A percentile compares a stretch with the other conserved stretches of the same genome.
These are phyloP conservation scores for Lepraria neglecta DNA, from an alignment of 495 filamentous ascomycete genomes.

Conservation along the genomic window DNA sequence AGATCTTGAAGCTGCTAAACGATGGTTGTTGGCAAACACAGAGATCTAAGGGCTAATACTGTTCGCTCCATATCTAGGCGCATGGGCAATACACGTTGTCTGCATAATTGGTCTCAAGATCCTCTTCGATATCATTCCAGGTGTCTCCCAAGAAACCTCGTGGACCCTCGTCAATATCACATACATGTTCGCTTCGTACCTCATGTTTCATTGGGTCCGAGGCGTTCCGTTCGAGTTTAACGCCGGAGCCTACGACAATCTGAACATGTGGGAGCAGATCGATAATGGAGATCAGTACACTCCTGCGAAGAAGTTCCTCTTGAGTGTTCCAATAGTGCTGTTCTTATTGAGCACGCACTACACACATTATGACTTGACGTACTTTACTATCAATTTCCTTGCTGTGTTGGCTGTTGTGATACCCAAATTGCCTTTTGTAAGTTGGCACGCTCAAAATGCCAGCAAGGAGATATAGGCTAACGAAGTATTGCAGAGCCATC, in stretches of 20 bases:
- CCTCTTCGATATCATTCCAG: conserved; percentile 89
- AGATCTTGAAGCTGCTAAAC: too few species aligned
- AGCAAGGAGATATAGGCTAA: conserved; percentile 25
- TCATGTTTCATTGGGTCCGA: conserved; percentile 99
- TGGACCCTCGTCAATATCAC: conserved; percentile 98
- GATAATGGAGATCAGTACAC: conserved; percentile 99
- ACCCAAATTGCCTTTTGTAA: conserved; percentile 88
- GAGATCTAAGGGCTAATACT: not conserved
- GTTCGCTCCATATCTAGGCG: conserved; percentile 50
- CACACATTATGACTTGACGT: conserved; percentile 92
- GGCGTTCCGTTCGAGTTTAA: conserved; percentile 99
- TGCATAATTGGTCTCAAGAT: conserved; percentile 86
- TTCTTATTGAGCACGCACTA: conserved; percentile 98
- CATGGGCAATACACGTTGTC: conserved; percentile 95
- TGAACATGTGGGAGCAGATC: conserved; percentile 99
- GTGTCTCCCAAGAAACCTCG: conserved; percentile 91
- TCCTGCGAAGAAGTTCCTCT: conserved; percentile 93
- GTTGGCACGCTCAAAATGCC: conserved; percentile 31
- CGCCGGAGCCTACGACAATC: conserved; percentile 95
- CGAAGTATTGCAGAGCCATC: conserved; percentile 53
- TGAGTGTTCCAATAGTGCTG: conserved; percentile 86
- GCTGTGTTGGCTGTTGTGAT: conserved; percentile 88
- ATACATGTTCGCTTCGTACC: conserved; percentile 97
- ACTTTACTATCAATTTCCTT: conserved; percentile 94
- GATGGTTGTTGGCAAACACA: too few species aligned